phyloP scores from a whole-genome alignment of 345 rosid species.

The Nephelium lappaceum region DNA sequence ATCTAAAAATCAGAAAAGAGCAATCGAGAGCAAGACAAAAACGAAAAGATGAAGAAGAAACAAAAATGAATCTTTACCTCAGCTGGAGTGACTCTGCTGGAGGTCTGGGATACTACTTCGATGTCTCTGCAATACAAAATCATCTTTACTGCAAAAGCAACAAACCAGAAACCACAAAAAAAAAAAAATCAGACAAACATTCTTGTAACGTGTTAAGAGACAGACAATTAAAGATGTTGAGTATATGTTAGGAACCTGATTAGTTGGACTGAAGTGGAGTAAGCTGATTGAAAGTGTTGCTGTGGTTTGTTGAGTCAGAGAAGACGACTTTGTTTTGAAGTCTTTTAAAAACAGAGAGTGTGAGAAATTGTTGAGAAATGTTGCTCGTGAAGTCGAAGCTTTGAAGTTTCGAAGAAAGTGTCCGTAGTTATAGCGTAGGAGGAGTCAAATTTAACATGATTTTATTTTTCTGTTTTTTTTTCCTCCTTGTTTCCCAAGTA shows the following conservation, averaged over 20 bases:
- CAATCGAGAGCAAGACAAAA: not conserved
- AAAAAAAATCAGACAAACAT: not conserved
- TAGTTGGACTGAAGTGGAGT: not conserved
- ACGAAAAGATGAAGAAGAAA: not conserved
- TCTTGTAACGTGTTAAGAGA: not conserved
- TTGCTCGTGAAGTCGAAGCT: not conserved
- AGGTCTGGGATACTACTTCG: not conserved
- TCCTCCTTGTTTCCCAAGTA: too few species aligned
- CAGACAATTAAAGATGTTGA: not conserved
- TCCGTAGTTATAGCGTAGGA: too few species aligned
- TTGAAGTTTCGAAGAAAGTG: not conserved
- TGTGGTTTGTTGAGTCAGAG: not conserved
- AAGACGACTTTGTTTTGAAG: not conserved
- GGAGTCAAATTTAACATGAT: not conserved
- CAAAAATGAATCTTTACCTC: not conserved
- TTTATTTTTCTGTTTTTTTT: too few species aligned
- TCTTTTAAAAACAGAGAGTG: not conserved
- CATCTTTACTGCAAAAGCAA: conserved; percentile 7
- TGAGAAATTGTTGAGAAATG: not conserved
- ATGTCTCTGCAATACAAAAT: not conserved
- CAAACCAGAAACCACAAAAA: not conserved
- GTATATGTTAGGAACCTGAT: not conserved
- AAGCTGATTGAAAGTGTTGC: not conserved
- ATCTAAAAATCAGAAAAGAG: not conserved
- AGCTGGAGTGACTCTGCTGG: not conserved